Conservation (phyloP, 2,329 filamentous ascomycete genomes). For the Torrubiellomyces zombiae region DNA sequence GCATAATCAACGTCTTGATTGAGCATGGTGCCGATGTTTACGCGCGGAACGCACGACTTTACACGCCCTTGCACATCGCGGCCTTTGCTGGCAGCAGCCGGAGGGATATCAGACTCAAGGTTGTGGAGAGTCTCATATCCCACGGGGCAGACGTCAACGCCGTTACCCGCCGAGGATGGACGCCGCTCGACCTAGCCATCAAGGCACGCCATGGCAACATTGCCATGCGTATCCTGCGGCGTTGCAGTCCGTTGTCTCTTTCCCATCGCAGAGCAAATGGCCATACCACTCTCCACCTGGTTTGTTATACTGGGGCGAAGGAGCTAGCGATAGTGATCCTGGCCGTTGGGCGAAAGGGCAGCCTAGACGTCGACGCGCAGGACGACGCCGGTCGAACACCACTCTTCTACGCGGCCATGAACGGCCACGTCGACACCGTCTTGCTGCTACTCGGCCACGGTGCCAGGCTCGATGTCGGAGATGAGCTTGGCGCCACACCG, state of each 20-base stretch:
- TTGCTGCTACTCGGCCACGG: constrained; percentile 2
- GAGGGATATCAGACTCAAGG: too few species aligned
- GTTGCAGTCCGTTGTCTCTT: too few species aligned
- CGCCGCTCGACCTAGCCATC: constrained; percentile 4
- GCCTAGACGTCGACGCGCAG: constrained; percentile 1
- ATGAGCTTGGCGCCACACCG: constrained; percentile 1
- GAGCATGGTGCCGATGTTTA: constrained; percentile 5
- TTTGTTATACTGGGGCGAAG: constrained; percentile 2
- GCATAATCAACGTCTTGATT: too few species aligned
- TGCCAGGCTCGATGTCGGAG: not conserved
- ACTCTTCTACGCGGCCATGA: constrained; percentile 1
- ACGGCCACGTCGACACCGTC: constrained; percentile 1
- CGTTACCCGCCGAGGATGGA: constrained; percentile 5
- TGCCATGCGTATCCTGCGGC: constrained; percentile 1
- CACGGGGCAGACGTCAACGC: constrained; percentile 2
- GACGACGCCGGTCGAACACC: constrained; percentile 4
- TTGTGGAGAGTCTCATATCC: constrained; percentile 3
- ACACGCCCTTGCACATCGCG: constrained; percentile 6
- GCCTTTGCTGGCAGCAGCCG: constrained; percentile 5
- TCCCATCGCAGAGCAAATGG: too few species aligned
- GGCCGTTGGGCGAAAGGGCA: too few species aligned
- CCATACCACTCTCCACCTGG: constrained; percentile 2
- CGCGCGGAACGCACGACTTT: constrained; percentile 2
- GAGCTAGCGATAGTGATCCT: too few species aligned
- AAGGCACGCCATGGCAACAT: constrained; percentile 2